phyloP scores from a whole-genome alignment of 345 rosid species.

The rapeseed (Brassica napus) region DNA sequence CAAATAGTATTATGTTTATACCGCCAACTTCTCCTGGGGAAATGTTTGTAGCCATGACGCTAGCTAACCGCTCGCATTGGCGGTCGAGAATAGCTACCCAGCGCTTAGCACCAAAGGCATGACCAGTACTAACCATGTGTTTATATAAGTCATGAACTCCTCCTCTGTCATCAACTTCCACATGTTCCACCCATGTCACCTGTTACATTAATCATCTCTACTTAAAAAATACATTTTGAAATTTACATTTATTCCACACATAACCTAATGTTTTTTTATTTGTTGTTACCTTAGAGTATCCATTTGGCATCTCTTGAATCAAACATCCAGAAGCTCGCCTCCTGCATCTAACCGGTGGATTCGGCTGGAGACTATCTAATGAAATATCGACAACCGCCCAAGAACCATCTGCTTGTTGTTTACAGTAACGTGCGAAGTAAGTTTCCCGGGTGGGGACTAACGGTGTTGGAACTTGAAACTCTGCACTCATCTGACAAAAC shows the following conservation, averaged over 20 bases:
- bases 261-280: background rate
- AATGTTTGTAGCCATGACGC: slow-evolving; percentile 83
- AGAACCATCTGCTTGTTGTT: slow-evolving; percentile 74
- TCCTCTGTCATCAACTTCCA: slow-evolving; percentile 90
- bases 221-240: background rate
- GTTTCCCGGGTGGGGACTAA: slow-evolving; percentile 84
- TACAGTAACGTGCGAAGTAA: slow-evolving; percentile 79
- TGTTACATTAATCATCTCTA: background rate
- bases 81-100: slow-evolving; percentile 87
- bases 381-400: slow-evolving; percentile 98
- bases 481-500: slow-evolving; percentile 74
- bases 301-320: slow-evolving; percentile 94
- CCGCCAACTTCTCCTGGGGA: slow-evolving; percentile 72
- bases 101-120: slow-evolving; percentile 93
- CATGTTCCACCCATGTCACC: slow-evolving; percentile 93
- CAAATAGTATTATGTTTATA: slow-evolving; percentile 24
- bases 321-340: slow-evolving; percentile 93
- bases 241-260: background rate
- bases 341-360: slow-evolving; percentile 59
- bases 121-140: slow-evolving; percentile 73
- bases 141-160: slow-evolving; percentile 85
- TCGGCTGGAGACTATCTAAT: slow-evolving; percentile 69
- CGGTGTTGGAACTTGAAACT: slow-evolving; percentile 88
- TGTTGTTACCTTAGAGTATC: slow-evolving; percentile 60
- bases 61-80: slow-evolving; percentile 89